A percentile compares a stretch with the other conserved stretches of the same genome.
Conservation (phyloP, 1,284 basidiomycete genomes). For the Cutaneotrichosporon dermatis region DNA sequence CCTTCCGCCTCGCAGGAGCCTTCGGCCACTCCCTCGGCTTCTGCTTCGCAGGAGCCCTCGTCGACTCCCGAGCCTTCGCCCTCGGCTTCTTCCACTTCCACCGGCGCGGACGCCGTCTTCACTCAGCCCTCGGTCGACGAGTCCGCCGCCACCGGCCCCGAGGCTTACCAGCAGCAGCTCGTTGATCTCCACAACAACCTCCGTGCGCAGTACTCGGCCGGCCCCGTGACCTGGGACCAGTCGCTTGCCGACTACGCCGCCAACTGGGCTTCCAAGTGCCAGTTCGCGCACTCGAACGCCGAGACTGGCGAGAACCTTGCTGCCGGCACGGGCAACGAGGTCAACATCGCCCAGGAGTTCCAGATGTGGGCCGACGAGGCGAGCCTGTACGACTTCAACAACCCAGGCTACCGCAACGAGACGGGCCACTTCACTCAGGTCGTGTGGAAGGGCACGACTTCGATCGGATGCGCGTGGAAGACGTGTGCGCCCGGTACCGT, state of each 20-base stretch:
- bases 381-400: neutral
- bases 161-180: slow-evolving; percentile 13
- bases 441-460: slow-evolving; percentile 43
- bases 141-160: slow-evolving; percentile 4
- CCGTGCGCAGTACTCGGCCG: slow-evolving; percentile 29
- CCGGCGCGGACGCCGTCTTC: neutral
- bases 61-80: slow-evolving; percentile 10
- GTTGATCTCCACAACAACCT: slow-evolving; percentile 37
- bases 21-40: no score
- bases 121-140: slow-evolving; percentile 7
- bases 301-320: slow-evolving; percentile 19
- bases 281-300: neutral
- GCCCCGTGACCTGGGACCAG: slow-evolving; percentile 10
- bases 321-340: slow-evolving; percentile 17
- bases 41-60: slow-evolving; percentile 21
- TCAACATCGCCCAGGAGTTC: slow-evolving; percentile 27
- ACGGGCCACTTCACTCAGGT: slow-evolving; percentile 43
- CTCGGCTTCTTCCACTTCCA: slow-evolving; percentile 22
- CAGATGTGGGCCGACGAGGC: slow-evolving; percentile 39
- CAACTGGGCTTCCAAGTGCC: slow-evolving; percentile 6
- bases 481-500: slow-evolving; percentile 25
- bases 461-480: slow-evolving; percentile 37
- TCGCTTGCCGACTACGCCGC: slow-evolving; percentile 8
- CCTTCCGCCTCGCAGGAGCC: no score
- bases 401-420: slow-evolving; percentile 20